Evolutionary conservation across 2,329 filamentous ascomycete species (phyloP), one percentile per base, ranked within the genome.

Genomic region (Emergomyces orientalis): DNA sequence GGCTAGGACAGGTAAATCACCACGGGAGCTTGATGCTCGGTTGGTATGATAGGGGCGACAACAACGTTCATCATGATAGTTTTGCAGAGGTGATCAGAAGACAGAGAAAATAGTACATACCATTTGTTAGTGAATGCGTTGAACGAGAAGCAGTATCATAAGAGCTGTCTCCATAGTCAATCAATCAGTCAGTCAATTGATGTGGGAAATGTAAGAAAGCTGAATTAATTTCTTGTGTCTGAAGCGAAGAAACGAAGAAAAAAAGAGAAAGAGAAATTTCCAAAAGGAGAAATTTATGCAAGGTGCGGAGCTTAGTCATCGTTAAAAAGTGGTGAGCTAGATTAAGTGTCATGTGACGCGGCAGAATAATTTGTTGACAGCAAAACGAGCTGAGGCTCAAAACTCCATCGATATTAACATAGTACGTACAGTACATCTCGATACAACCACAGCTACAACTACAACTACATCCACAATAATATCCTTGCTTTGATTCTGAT

Each of bases 1-100:
- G 82, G 82, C 79, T 79, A 74, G 77, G 81, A 84, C 82, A 81
- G 80, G 81, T 82, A 80, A 79, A 78, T 84, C 82, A 84, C 81
- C 82, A 84, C 72, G 69, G 72, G 70, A 58, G 56, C 37, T 25
- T 34, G 17, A 49, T 22, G 56, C 56, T 58, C 56, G 32, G 11
- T 59, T 55, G 70, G 71, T 84, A 77, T 78, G 82, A 84, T 84
- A 84, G 82, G 82, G 82, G 82, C 82, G 82, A 85, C 82, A 84
- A 80, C 76, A 75, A 76, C 68, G 77, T 80, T 84, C 82, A 84
- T 85, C 82, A 82, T 79, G 67, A 67, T 71, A 73, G 66, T 64
- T 65, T 25, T 63, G 56, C n/a, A 55, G 47, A 64, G 37, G 25
- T 19, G 9, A 60, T 27, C 51, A 62, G 63, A 64, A 43, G 62